Conservation (phyloP, 306 rosid species). For the Acacia melanoxylon region DNA sequence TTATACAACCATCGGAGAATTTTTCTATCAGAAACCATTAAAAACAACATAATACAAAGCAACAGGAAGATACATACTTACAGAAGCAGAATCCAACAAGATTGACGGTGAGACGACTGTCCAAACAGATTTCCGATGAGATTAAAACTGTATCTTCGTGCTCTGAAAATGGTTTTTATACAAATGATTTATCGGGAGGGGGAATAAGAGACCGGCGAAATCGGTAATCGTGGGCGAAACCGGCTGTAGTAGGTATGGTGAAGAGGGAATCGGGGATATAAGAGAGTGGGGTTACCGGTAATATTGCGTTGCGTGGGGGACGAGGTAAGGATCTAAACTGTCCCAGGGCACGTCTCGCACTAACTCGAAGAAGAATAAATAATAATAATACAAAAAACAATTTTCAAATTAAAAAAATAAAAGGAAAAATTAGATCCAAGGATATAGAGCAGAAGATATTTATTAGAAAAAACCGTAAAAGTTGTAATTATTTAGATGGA, state of each 20-base stretch:
- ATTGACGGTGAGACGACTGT: constrained; percentile 27
- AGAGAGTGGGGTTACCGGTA: constrained; percentile 23
- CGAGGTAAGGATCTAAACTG: constrained; percentile 36
- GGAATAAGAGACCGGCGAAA: constrained; percentile 38
- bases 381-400: too few relatives aligned
- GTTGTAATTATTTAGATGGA: too few relatives aligned
- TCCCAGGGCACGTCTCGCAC: constrained; percentile 12
- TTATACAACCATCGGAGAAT: constrained; percentile 17
- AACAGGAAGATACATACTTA: constrained; percentile 2
- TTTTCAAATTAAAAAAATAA: too few relatives aligned
- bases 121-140: constrained; percentile 37
- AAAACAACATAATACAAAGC: neutral
- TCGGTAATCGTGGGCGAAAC: constrained; percentile 39
- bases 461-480: too few relatives aligned
- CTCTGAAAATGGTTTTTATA: constrained; percentile 12
- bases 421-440: too few relatives aligned
- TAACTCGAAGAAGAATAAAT: neutral
- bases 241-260: constrained; percentile 50
- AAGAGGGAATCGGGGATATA: too few relatives aligned
- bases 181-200: constrained; percentile 20
- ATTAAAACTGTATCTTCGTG: constrained; percentile 35
- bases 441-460: too few relatives aligned
- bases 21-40: neutral
- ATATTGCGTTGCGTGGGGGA: constrained; percentile 44
- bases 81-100: constrained; percentile 32